phyloP scores from a whole-genome alignment of 2,329 filamentous ascomycete species.

The Geosmithia putterillii region DNA sequence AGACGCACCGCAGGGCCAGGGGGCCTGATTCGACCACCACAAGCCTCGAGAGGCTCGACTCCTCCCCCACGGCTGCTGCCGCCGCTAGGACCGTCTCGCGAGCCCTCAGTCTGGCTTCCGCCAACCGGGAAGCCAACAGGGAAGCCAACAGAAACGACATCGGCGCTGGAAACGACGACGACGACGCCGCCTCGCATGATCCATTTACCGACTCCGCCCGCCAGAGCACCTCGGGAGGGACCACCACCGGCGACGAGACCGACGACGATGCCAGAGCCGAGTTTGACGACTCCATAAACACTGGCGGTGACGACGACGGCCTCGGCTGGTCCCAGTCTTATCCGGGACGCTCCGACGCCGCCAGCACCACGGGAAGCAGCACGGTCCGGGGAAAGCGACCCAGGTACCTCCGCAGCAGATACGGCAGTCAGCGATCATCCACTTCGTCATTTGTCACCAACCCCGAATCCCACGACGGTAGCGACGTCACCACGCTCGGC shows the following conservation, averaged over 20 bases:
- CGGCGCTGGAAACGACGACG: conserved; percentile 5
- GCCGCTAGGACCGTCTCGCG: conserved; percentile 40
- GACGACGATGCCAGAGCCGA: conserved; percentile 9
- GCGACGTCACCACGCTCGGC: conserved; percentile 55
- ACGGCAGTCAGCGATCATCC: conserved; percentile 46
- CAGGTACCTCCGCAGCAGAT: conserved; percentile 45
- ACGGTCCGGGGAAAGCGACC: conserved; percentile 36
- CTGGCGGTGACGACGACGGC: conserved; percentile 12
- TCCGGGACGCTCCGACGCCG: conserved; percentile 25
- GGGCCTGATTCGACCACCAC: conserved; percentile 28
- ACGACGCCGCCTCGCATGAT: background rate
- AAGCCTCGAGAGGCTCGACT: conserved; percentile 38
- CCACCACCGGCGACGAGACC: conserved; percentile 11
- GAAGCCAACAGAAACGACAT: conserved; percentile 11
- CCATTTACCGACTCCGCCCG: background rate
- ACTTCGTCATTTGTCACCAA: conserved; percentile 46
- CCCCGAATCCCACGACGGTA: conserved; percentile 45
- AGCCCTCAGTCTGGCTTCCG: conserved; percentile 29
- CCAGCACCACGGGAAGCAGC: conserved; percentile 28
- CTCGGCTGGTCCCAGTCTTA: conserved; percentile 18
- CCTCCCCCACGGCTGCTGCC: conserved; percentile 43
- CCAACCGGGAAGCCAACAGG: background rate
- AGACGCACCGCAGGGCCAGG: conserved; percentile 4
- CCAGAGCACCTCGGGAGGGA: conserved; percentile 7
- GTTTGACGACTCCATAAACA: conserved; percentile 18